These are phyloP conservation scores for Abelmoschus esculentus DNA, from an alignment of 345 rosid species.

Conservation along the genomic window DNA sequence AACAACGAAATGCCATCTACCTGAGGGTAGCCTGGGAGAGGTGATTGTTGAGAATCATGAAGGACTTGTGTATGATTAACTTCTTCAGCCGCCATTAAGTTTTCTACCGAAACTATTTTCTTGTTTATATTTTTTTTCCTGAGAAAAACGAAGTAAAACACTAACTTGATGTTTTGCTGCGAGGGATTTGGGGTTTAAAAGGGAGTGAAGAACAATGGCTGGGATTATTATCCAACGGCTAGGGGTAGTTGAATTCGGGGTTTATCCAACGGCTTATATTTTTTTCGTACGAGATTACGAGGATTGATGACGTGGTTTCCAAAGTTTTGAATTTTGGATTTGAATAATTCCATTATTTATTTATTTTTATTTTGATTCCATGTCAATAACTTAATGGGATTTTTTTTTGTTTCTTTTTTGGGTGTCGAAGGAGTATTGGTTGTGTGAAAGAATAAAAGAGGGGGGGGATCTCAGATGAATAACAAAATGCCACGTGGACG, in stretches of 20 bases:
- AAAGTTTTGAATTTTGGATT: background rate
- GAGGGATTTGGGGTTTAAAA: conserved; percentile 5
- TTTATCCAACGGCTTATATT: conserved; percentile 23
- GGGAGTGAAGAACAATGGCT: background rate
- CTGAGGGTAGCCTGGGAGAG: conserved; percentile 32
- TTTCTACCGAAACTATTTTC: too few relatives aligned
- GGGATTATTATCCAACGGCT: conserved; percentile 28
- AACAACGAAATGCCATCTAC: conserved; percentile 3
- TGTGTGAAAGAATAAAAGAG: background rate
- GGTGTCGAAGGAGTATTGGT: background rate
- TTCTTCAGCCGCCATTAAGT: conserved; percentile 25
- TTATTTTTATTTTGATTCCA: too few relatives aligned
- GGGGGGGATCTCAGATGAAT: too few relatives aligned
- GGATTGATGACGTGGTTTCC: conserved; percentile 38
- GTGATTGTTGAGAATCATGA: background rate
- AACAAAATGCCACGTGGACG: background rate
- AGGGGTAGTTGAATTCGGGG: background rate
- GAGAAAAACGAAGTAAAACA: background rate
- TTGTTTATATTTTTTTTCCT: too few relatives aligned
- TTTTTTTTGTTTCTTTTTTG: background rate
- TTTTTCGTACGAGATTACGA: conserved; percentile 1
- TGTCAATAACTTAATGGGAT: background rate
- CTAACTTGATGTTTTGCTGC: background rate
- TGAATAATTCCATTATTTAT: background rate
- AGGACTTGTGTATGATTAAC: conserved; percentile 1